Evolutionary conservation across 2,329 filamentous ascomycete species (phyloP).

Genomic region (Aspergillus hiratsukae): DNA sequence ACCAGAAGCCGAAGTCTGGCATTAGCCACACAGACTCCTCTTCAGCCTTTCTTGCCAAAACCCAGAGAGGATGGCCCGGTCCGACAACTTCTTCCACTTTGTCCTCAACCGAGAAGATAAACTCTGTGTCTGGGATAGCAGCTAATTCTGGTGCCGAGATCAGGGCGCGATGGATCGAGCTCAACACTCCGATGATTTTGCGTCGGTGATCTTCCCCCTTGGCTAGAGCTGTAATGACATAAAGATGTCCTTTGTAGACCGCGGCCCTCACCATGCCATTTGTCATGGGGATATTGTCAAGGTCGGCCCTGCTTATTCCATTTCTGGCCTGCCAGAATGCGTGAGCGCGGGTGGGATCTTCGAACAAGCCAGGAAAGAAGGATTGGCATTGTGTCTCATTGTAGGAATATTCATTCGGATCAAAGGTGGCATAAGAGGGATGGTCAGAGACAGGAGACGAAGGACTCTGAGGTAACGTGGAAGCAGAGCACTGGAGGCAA

Average conservation of each 20-base stretch:
- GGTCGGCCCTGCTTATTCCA: slow-evolving; percentile 12
- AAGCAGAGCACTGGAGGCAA: slow-evolving; percentile 25
- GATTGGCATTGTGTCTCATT: slow-evolving; percentile 17
- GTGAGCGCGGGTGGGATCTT: slow-evolving; percentile 20
- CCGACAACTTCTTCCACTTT: slow-evolving; percentile 35
- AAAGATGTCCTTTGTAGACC: slow-evolving; percentile 5
- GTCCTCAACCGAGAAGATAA: slow-evolving; percentile 36
- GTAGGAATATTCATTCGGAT: slow-evolving; percentile 19
- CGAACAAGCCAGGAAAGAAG: slow-evolving; percentile 26
- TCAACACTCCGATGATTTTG: slow-evolving; percentile 33
- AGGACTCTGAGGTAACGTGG: neutral
- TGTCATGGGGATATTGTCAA: slow-evolving; percentile 18
- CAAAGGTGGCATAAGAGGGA: neutral
- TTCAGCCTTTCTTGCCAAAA: slow-evolving; percentile 27
- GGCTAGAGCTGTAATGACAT: too few species aligned
- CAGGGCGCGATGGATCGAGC: slow-evolving; percentile 42
- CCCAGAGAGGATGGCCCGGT: slow-evolving; percentile 34
- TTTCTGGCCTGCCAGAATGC: slow-evolving; percentile 14
- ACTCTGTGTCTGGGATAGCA: slow-evolving; percentile 40
- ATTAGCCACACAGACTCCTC: slow-evolving; percentile 43
- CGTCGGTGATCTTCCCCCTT: neutral
- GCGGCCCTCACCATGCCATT: slow-evolving; percentile 24
- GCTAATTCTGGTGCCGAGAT: slow-evolving; percentile 24
- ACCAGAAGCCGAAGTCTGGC: slow-evolving; percentile 48
- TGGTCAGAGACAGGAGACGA: neutral